Evolutionary conservation across 139 green algal genomes (phyloP), one percentile per base, ranked within the genome.

Genomic region (Diplosphaera chodatii): DNA sequence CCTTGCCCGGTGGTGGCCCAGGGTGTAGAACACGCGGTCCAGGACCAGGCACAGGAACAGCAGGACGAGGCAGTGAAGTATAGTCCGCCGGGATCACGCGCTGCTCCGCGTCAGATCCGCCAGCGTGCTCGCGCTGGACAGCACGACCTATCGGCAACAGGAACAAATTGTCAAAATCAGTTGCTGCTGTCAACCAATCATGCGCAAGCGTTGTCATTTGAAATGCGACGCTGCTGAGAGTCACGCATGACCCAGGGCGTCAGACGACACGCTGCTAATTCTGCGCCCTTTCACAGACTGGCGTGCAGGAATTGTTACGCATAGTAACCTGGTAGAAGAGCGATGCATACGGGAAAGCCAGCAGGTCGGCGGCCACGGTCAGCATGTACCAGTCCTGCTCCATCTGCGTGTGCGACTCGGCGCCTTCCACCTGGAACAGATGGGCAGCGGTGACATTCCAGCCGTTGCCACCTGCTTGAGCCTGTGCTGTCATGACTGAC

Each of bases 11-110:
- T 82, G 79, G 28, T 64, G 75, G 40, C 84, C 85, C 1, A 89
- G 59, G 22, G 77, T 85, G 74, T 91, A 91, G 55, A 83, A 73
- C 2, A 89, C 56, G 29, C 86, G 67, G 77, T 90, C 85, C 59
- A 80, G 25, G 31, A 94, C 90, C 66, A 94, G 84, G 63, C 95
- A 74, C 22, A 87, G 33, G 74, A 92, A 95, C 20, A 97, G 74
- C 13, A 83, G 21, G 56, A 96, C 85, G 22, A 96, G 82, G 15
- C 83, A 79, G 34, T 68, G 66, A n/a, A 95, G 79, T n/a, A 74
- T 91, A 97, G 71, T 85, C 80, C 33, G 85, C 72, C 0, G 89
- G 89, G 20, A 94, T 75, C 33, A 90, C 82, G n/a, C 83, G 77
- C 68, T 86, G 78, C 62, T 86, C 83, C 22, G n/a, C n/a, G 80